Evolutionary conservation across 495 filamentous ascomycete species (phyloP).

Genomic region (Acidomyces sp.): DNA sequence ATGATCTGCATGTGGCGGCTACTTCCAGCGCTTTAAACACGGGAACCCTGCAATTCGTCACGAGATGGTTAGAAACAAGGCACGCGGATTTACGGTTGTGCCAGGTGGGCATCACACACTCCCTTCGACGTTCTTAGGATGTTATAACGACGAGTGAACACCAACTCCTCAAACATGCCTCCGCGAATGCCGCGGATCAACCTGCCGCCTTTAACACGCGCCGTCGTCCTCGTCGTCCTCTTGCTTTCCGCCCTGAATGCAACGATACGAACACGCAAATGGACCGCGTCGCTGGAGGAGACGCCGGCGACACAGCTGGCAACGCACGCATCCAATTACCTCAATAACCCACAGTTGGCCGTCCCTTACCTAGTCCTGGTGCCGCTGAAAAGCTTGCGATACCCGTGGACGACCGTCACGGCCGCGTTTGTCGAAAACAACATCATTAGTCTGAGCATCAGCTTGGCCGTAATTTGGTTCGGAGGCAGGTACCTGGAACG

Average conservation of each 20-base stretch:
- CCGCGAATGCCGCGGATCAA: slow-evolving; percentile 84
- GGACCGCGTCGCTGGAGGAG: slow-evolving; percentile 24
- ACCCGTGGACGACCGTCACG: slow-evolving; percentile 84
- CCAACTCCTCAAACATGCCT: slow-evolving; percentile 43
- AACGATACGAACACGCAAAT: slow-evolving; percentile 56
- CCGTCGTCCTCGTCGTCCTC: slow-evolving; percentile 59
- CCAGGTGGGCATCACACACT: too few relatives aligned
- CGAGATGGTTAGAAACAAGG: too few relatives aligned
- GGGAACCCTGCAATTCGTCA: too few relatives aligned
- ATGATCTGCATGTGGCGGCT: too few relatives aligned
- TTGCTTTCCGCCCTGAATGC: slow-evolving; percentile 71
- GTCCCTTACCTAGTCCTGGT: slow-evolving; percentile 79
- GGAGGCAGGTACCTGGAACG: slow-evolving; percentile 91
- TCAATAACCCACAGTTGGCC: slow-evolving; percentile 38
- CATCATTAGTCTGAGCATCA: slow-evolving; percentile 70
- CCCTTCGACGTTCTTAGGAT: too few relatives aligned
- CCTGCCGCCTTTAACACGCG: slow-evolving; percentile 78
- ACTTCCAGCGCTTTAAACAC: too few relatives aligned
- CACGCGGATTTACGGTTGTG: too few relatives aligned
- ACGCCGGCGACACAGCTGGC: slow-evolving; percentile 16
- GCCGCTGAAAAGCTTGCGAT: slow-evolving; percentile 66
- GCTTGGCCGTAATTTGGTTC: slow-evolving; percentile 73
- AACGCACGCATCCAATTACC: slow-evolving; percentile 29
- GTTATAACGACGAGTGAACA: slow-evolving; percentile 4
- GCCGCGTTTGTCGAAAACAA: slow-evolving; percentile 89